These are phyloP conservation scores for Thalassiosira allenii DNA, from an alignment of 352 stramenopile genomes.

Conservation along the genomic window DNA sequence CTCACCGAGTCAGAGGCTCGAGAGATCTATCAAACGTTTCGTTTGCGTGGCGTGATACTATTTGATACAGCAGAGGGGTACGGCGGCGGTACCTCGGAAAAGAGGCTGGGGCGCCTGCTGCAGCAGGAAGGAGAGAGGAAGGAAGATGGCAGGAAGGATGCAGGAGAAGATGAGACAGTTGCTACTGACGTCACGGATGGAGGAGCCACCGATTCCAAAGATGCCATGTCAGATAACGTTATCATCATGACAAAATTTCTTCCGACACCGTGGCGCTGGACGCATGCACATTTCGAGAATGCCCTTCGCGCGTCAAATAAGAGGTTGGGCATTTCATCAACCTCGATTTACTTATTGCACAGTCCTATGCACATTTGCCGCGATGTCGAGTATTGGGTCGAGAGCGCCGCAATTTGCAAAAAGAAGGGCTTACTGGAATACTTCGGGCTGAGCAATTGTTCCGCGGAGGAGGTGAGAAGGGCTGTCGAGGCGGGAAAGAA, in stretches of 20 bases:
- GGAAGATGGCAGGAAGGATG: conserved; percentile 9
- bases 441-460: conserved; percentile 82
- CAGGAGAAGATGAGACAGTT: conserved; percentile 3
- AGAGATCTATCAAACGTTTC: conserved; percentile 51
- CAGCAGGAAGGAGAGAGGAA: conserved; percentile 24
- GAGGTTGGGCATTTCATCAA: conserved; percentile 63
- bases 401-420: conserved; percentile 65
- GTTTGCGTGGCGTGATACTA: conserved; percentile 55
- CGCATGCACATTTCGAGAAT: conserved; percentile 66
- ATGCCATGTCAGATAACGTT: conserved; percentile 3
- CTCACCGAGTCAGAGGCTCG: conserved; percentile 44
- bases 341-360: conserved; percentile 81
- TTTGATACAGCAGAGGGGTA: conserved; percentile 86
- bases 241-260: conserved; percentile 84
- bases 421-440: conserved; percentile 68
- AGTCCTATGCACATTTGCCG: conserved; percentile 75
- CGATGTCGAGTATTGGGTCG: conserved; percentile 72
- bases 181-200: conserved; percentile 9
- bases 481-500: conserved; percentile 64
- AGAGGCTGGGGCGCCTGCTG: conserved; percentile 55
- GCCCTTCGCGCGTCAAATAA: conserved; percentile 67
- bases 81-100: conserved; percentile 77
- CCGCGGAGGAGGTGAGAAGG: conserved; percentile 68
- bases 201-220: background rate
- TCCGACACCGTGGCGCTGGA: conserved; percentile 71